phyloP scores from a whole-genome alignment of 2,329 filamentous ascomycete species.

The Purpureocillium lavendulum region DNA sequence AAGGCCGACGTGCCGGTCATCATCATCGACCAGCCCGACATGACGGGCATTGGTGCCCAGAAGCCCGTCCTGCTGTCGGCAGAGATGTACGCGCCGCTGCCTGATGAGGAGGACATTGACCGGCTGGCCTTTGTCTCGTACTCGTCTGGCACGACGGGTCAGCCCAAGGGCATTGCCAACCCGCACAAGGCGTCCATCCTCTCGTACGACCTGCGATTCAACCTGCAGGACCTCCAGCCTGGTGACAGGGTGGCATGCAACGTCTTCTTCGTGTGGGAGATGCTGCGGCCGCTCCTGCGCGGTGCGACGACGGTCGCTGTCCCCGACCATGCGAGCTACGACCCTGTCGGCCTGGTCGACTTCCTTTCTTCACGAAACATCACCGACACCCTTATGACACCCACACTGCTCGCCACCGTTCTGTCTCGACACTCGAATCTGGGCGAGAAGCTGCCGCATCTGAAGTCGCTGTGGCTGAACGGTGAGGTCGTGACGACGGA shows the following conservation, averaged over 20 bases:
- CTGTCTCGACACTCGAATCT: constrained; percentile 62
- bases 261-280: constrained; percentile 84
- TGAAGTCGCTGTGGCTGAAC: constrained; percentile 71
- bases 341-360: constrained; percentile 65
- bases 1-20: constrained; percentile 56
- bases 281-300: constrained; percentile 65
- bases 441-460: constrained; percentile 51
- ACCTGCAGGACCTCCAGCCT: constrained; percentile 57
- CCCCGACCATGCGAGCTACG: constrained; percentile 69
- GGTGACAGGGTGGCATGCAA: constrained; percentile 80
- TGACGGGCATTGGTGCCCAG: constrained; percentile 14
- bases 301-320: constrained; percentile 70
- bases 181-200: constrained; percentile 65
- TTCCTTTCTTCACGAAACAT: constrained; percentile 56
- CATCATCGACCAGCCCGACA: constrained; percentile 45
- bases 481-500: constrained; percentile 78
- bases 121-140: constrained; percentile 74
- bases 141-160: constrained; percentile 69
- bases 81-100: constrained; percentile 40
- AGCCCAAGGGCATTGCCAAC: constrained; percentile 77
- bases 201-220: constrained; percentile 67
- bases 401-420: constrained; percentile 67
- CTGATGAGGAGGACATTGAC: constrained; percentile 61
- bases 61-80: constrained; percentile 15
- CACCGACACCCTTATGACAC: constrained; percentile 78